Evolutionary conservation across 305 asterid genomes (phyloP).

Genomic region (Fraxinus albicans): DNA sequence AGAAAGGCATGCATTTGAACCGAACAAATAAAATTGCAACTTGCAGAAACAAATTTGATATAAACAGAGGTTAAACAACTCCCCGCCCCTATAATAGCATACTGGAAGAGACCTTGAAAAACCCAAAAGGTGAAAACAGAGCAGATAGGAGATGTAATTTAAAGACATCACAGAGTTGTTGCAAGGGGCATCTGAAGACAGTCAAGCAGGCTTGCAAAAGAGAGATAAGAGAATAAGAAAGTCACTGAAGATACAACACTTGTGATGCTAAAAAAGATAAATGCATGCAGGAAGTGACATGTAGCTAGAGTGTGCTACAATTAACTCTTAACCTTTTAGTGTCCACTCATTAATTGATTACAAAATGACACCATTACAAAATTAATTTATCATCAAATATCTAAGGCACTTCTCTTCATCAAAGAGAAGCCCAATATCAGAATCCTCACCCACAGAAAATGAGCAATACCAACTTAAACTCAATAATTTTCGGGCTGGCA

Average conservation of each 20-base stretch:
- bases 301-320: not conserved
- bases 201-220: not conserved
- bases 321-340: not conserved
- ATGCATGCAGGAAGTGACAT: not conserved
- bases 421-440: not conserved
- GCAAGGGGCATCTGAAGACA: not conserved
- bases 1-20: conserved; percentile 8
- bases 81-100: not conserved
- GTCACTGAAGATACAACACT: not conserved
- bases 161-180: not conserved
- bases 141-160: not conserved
- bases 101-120: not conserved
- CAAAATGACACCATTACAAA: not conserved
- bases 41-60: not conserved
- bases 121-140: not conserved
- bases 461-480: not conserved
- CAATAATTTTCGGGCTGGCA: not conserved
- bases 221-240: not conserved
- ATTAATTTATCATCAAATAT: not conserved
- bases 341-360: not conserved
- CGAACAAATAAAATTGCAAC: not conserved
- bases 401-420: not conserved
- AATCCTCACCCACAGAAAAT: not conserved
- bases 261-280: not conserved
- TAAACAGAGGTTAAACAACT: not conserved